Evolutionary conservation across 371 early-diverging fungal species (phyloP).

Genomic region (Mucor saturninus): DNA sequence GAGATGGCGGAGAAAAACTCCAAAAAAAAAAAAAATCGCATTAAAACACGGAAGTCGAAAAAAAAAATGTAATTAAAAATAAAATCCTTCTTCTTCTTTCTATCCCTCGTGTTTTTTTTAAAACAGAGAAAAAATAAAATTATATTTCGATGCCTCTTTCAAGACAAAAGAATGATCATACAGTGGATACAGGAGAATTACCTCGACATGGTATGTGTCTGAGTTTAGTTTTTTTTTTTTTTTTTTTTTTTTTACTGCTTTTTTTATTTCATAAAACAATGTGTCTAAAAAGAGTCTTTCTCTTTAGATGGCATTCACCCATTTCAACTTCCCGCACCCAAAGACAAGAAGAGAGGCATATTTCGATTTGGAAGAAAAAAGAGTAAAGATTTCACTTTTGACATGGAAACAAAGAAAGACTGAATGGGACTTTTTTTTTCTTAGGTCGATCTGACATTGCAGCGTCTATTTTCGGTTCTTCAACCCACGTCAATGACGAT

Average conservation of each 20-base stretch:
- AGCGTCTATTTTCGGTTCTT: constrained; percentile 14
- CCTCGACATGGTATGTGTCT: constrained; percentile 8
- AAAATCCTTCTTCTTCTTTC: not conserved
- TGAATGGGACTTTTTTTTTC: too few species aligned
- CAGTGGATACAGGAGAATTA: constrained; percentile 8
- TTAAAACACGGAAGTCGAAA: constrained; percentile 1
- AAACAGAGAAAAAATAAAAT: not conserved
- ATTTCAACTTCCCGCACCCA: constrained; percentile 25
- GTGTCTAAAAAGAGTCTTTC: too few species aligned
- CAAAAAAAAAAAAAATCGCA: not conserved
- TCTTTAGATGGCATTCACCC: constrained; percentile 12
- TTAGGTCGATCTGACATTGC: constrained; percentile 31
- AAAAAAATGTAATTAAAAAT: not conserved
- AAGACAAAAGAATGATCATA: constrained; percentile 4
- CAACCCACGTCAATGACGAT: not conserved
- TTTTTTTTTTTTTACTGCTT: not conserved
- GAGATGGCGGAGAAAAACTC: not conserved
- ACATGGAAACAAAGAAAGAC: not conserved
- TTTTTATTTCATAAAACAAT: not conserved
- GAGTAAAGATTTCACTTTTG: constrained; percentile 22
- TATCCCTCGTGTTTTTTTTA: constrained; percentile 1
- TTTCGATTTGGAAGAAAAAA: constrained; percentile 48
- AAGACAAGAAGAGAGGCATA: constrained; percentile 38
- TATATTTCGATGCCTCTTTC: constrained; percentile 6
- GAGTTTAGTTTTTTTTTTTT: not conserved